phyloP scores from a whole-genome alignment of 352 stramenopile species.

The Phytopythium kandeliae region DNA sequence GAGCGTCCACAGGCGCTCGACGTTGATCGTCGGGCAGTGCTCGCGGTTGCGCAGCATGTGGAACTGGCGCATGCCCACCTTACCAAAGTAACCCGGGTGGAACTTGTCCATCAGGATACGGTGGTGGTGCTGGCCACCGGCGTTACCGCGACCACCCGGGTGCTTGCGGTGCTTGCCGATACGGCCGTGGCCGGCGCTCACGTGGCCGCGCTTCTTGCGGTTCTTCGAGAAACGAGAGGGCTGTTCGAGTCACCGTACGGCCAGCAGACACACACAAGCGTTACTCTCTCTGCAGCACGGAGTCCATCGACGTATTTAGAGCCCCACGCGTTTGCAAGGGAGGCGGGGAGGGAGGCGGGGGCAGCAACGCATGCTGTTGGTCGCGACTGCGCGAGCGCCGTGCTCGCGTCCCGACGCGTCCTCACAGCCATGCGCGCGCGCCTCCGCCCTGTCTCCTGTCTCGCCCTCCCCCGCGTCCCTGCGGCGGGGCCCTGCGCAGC shows the following conservation, averaged over 20 bases:
- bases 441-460: constrained; percentile 1
- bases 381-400: no score
- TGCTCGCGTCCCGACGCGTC: not conserved
- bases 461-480: constrained; percentile 11
- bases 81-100: constrained; percentile 99
- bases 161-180: constrained; percentile 99
- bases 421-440: not conserved
- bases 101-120: constrained; percentile 99
- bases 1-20: constrained; percentile 99
- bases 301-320: not conserved
- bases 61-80: constrained; percentile 99
- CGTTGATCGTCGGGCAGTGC: constrained; percentile 98
- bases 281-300: not conserved
- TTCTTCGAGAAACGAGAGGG: constrained; percentile 94
- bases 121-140: constrained; percentile 99
- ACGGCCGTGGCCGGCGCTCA: constrained; percentile 98
- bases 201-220: constrained; percentile 99
- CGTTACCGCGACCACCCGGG: constrained; percentile 99
- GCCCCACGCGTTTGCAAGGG: not conserved
- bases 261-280: constrained; percentile 24
- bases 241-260: constrained; percentile 23
- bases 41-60: constrained; percentile 96
- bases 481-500: not conserved
- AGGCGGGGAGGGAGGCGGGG: not conserved
- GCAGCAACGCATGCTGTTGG: no score